A percentile compares a stretch with the other conserved stretches of the same genome.
Evolutionary conservation across 2,329 filamentous ascomycete genomes (phyloP).

Genomic region (Balansia obtecta): DNA sequence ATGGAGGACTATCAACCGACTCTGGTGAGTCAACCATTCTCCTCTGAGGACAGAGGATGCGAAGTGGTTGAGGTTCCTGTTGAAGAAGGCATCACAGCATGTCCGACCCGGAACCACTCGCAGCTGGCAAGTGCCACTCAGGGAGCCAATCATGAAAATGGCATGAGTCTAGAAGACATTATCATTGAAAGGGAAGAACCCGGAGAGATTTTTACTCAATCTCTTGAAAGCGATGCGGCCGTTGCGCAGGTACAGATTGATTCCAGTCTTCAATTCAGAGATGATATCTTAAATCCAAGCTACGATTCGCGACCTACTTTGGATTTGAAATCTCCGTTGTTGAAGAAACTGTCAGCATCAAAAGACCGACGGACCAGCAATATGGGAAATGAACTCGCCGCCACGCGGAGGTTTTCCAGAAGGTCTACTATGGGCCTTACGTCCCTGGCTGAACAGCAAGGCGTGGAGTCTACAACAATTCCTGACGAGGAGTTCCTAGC

Average conservation of each 20-base stretch:
- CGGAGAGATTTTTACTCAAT: not conserved
- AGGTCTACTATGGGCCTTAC: constrained; percentile 41
- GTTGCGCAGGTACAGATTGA: constrained; percentile 1
- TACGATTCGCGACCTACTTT: constrained; percentile 33
- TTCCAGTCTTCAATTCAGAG: constrained; percentile 27
- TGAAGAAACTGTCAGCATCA: constrained; percentile 8
- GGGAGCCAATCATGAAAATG: not conserved
- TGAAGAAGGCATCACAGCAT: not conserved
- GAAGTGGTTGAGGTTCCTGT: not conserved
- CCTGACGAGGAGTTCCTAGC: constrained; percentile 18
- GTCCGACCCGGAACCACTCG: not conserved
- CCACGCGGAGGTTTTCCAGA: constrained; percentile 11
- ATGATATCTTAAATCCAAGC: constrained; percentile 33
- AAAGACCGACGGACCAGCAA: not conserved
- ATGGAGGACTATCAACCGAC: not conserved
- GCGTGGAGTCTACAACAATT: constrained; percentile 49
- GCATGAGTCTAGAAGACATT: not conserved
- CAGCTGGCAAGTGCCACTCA: not conserved
- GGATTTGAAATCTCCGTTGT: constrained; percentile 34
- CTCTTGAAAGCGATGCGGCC: not conserved
- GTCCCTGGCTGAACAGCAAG: constrained; percentile 48
- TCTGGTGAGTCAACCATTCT: not conserved
- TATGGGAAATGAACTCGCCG: not conserved
- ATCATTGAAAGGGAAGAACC: not conserved
- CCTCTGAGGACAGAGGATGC: not conserved